These are phyloP conservation scores for Aureobasidium subglaciale DNA, from an alignment of 2,329 filamentous ascomycete species.

Conservation along the genomic window DNA sequence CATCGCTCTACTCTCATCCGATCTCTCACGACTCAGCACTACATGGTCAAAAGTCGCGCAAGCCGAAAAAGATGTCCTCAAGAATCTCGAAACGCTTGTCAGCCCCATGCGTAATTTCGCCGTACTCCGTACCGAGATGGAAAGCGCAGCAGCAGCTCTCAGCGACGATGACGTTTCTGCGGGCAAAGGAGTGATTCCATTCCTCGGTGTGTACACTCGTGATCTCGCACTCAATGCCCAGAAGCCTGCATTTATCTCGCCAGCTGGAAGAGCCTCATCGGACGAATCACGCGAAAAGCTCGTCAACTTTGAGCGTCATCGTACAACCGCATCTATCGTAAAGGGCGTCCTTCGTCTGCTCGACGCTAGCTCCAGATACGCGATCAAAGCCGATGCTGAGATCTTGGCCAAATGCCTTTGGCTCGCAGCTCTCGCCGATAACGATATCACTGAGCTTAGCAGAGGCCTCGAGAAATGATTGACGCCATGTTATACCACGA, in stretches of 20 bases:
- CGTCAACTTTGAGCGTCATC: slow-evolving; percentile 77
- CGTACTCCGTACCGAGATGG: slow-evolving; percentile 72
- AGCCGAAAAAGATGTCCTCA: slow-evolving; percentile 58
- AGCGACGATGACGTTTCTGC: slow-evolving; percentile 7
- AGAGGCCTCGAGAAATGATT: slow-evolving; percentile 22
- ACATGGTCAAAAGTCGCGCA: slow-evolving; percentile 67
- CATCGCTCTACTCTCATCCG: slow-evolving; percentile 67
- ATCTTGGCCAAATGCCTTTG: slow-evolving; percentile 77
- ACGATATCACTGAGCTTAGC: slow-evolving; percentile 52
- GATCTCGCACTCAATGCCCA: slow-evolving; percentile 77
- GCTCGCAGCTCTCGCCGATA: slow-evolving; percentile 69
- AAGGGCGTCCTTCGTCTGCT: slow-evolving; percentile 74
- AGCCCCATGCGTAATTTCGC: slow-evolving; percentile 73
- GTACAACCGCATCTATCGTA: slow-evolving; percentile 66
- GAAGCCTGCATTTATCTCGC: slow-evolving; percentile 61
- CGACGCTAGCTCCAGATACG: slow-evolving; percentile 68
- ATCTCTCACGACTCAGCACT: slow-evolving; percentile 55
- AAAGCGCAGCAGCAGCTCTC: slow-evolving; percentile 38
- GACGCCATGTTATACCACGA: not conserved
- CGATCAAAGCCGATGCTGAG: slow-evolving; percentile 67
- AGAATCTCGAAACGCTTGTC: slow-evolving; percentile 63
- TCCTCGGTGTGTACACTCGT: slow-evolving; percentile 74
- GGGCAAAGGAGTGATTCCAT: slow-evolving; percentile 71
- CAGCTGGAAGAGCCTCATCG: slow-evolving; percentile 30
- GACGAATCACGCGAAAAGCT: slow-evolving; percentile 51